Evolutionary conservation across 768 basidiomycete species (phyloP).

Genomic region (Psilocybe subaeruginosa): DNA sequence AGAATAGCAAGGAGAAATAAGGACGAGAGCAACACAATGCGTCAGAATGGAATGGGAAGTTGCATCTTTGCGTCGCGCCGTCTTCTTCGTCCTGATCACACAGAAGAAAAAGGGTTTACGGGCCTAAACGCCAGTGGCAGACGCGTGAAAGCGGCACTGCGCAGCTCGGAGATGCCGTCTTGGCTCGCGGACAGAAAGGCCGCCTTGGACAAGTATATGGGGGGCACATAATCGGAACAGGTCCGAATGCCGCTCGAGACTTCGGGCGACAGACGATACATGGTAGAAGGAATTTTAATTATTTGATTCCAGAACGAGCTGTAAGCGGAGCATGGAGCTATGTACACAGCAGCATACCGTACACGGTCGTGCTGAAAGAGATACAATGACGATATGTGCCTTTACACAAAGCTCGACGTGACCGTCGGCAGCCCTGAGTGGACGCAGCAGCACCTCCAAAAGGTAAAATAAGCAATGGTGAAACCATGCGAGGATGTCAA

Average conservation of each 20-base stretch:
- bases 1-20: not conserved
- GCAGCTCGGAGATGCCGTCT: not conserved
- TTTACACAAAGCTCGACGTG: not conserved
- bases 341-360: too few relatives aligned
- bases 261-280: not conserved
- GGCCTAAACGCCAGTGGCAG: not conserved
- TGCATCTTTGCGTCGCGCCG: too few relatives aligned
- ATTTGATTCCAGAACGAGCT: not conserved
- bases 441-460: not conserved
- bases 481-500: conserved; percentile 19
- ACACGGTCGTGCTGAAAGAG: too few relatives aligned
- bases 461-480: not conserved
- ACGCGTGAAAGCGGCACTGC: not conserved
- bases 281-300: not conserved
- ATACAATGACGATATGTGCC: not conserved
- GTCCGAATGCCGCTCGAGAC: not conserved
- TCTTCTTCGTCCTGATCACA: not conserved
- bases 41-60: not conserved
- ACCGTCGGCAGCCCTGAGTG: not conserved
- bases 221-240: not conserved
- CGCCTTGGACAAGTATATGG: not conserved
- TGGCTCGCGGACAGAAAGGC: not conserved
- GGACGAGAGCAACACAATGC: not conserved
- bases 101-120: not conserved
- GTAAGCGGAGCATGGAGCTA: not conserved